Base-by-base conservation (phyloP, 768 basidiomycete species). In the Pleurotus tuoliensis region DNA sequence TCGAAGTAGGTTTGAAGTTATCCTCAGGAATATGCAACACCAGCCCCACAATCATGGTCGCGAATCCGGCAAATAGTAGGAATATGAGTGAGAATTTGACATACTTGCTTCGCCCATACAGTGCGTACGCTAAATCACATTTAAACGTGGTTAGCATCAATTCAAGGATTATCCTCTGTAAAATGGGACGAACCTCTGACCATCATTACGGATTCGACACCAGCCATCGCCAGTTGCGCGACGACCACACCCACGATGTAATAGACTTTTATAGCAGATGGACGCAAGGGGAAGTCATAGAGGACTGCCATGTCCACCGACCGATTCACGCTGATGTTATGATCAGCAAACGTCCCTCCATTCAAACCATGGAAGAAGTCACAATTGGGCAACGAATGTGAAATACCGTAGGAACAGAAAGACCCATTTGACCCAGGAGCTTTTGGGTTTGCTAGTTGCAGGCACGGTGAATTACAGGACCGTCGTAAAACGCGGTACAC, bases 381-480 rank as follows among this genome's bases (percentile, higher is more conserved):
- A 72, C 71, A 68, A 18, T 45, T 67, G 66, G 20, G 64, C 52
- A 15, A 46, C 57, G 16, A 70, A 49, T 8, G 66, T 47, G 53
- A 69, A 67, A 57, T 72, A 72, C 20, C 71, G 64, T 46, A 68
- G 54, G 45, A 67, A 65, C 15, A 70, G 49, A 54, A 66, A 72
- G 18, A 64, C 57, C 71, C 70, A 72, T 63, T 72, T 71, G 18
- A 69, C 39, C 69, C 67, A 72, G 40, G 68, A 67, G 22, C 41
- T 43, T n/a, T 64, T 60, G 22, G 60, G 61, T 56, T 67, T 70
- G 50, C 71, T 72, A 39, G 3, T 47, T 16, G 38, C 20, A 40
- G 9, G 30, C 9, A 40, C 18, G 25, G 22, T 44, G 18, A 47
- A 46, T 55, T 16, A 7, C 18, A 15, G 11, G 6, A 13, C 25